These are phyloP conservation scores for Cryphonectria japonica DNA, from an alignment of 2,329 filamentous ascomycete genomes.

Conservation along the genomic window DNA sequence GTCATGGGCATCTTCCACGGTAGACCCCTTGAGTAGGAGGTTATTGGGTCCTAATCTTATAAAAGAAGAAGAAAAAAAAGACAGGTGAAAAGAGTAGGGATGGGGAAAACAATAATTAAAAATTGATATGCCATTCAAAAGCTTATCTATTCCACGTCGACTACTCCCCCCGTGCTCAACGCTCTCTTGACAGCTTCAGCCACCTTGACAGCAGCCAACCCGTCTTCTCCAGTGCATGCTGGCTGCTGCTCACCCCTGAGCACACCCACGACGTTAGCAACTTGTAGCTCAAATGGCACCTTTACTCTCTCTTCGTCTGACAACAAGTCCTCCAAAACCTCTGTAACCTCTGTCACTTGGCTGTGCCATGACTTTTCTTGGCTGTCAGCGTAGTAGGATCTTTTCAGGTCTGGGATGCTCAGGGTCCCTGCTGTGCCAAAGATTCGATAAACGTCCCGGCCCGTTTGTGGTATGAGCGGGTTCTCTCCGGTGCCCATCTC, in stretches of 20 bases:
- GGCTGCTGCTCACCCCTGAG: constrained; percentile 12
- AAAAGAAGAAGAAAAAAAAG: too few relatives aligned
- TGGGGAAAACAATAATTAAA: not conserved
- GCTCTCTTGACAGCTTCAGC: constrained; percentile 24
- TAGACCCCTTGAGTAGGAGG: constrained; percentile 12
- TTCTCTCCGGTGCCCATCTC: constrained; percentile 64
- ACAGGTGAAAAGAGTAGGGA: too few relatives aligned
- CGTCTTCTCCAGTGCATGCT: constrained; percentile 21
- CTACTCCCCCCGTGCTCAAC: constrained; percentile 10
- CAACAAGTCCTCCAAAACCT: constrained; percentile 15
- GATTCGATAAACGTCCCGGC: constrained; percentile 55
- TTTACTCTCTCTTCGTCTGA: constrained; percentile 18
- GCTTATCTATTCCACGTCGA: constrained; percentile 6
- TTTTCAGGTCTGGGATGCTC: constrained; percentile 29
- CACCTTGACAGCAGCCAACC: constrained; percentile 23
- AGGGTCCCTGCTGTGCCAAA: constrained; percentile 30
- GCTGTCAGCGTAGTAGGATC: constrained; percentile 18
- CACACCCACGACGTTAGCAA: constrained; percentile 18
- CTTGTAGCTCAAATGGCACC: constrained; percentile 25
- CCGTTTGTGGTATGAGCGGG: constrained; percentile 50
- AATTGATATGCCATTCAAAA: not conserved
- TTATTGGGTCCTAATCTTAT: not conserved
- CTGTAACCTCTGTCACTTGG: constrained; percentile 10
- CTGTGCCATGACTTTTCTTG: constrained; percentile 20
- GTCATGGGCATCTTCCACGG: constrained; percentile 32